A percentile compares a stretch with the other conserved stretches of the same genome.
Evolutionary conservation across 108 stramenopile species (phyloP).

Genomic region (Stephanodiscus triporus): DNA sequence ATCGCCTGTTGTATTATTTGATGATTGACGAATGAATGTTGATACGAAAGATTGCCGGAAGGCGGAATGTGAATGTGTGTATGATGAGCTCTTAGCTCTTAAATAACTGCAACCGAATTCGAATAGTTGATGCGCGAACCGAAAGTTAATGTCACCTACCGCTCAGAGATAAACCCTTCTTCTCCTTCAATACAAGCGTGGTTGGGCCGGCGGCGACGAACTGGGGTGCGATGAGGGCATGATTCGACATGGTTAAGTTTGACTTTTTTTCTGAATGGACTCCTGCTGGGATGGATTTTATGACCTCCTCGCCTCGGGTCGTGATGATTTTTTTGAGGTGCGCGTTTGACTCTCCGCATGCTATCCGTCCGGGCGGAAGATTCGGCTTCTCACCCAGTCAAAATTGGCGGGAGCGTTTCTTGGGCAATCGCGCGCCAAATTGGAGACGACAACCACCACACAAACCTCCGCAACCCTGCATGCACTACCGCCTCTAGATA

Average conservation of each 20-base stretch:
- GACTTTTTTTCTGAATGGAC: not conserved
- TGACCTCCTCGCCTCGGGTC: no score
- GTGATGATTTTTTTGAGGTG: no score
- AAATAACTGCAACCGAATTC: not conserved
- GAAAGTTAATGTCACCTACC: not conserved
- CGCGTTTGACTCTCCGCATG: no score
- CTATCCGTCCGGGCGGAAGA: no score
- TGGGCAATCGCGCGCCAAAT: no score
- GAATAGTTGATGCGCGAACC: not conserved
- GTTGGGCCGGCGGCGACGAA: slow-evolving; percentile 10
- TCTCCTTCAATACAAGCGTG: slow-evolving; percentile 17
- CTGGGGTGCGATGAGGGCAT: slow-evolving; percentile 14
- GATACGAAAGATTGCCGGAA: no score
- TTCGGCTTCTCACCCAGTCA: no score
- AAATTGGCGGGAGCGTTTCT: no score
- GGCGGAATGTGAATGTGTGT: not conserved
- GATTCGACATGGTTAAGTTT: slow-evolving; percentile 11
- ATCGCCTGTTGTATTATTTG: slow-evolving; percentile 7
- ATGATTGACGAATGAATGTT: not conserved
- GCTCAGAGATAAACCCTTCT: slow-evolving; percentile 7
- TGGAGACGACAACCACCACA: no score
- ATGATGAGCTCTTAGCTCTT: not conserved
- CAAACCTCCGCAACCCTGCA: no score
- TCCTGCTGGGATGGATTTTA: no score
- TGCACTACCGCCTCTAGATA: no score